Evolutionary conservation across 208 protist species (phyloP).

Genomic region (Jaenimonas drosophilae): DNA sequence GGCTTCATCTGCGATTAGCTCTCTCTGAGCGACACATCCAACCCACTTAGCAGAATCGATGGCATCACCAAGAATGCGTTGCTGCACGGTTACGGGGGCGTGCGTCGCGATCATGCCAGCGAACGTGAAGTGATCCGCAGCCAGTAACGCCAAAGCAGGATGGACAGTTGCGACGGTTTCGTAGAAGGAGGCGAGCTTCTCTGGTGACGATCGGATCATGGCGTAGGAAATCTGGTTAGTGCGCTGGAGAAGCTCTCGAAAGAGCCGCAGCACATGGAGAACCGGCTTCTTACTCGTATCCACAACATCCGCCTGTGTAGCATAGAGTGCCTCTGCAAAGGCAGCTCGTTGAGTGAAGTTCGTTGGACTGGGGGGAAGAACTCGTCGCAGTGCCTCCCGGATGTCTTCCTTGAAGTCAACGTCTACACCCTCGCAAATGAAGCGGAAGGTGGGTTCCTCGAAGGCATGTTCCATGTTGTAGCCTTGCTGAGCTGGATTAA

Average conservation of each 20-base stretch:
- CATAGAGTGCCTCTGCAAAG: background rate
- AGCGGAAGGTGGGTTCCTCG: conserved; percentile 79
- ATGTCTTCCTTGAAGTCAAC: conserved; percentile 80
- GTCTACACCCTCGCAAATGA: conserved; percentile 74
- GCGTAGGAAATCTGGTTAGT: conserved; percentile 71
- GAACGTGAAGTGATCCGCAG: conserved; percentile 81
- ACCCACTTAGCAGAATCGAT: conserved; percentile 46
- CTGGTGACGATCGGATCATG: conserved; percentile 69
- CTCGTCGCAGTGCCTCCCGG: conserved; percentile 33
- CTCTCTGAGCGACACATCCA: conserved; percentile 58
- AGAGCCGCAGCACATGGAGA: conserved; percentile 43
- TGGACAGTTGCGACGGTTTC: conserved; percentile 62
- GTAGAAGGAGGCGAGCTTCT: conserved; percentile 53
- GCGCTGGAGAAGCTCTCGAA: conserved; percentile 41
- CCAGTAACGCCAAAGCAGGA: conserved; percentile 46
- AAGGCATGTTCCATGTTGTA: conserved; percentile 80
- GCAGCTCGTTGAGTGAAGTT: conserved; percentile 37
- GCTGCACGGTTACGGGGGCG: conserved; percentile 16
- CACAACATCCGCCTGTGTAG: background rate
- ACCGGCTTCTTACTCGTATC: conserved; percentile 15
- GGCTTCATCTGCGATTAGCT: conserved; percentile 64
- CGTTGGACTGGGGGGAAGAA: conserved; percentile 25
- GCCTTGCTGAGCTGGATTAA: conserved; percentile 28
- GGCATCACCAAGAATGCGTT: conserved; percentile 19
- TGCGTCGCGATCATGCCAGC: conserved; percentile 66